Evolutionary conservation across 139 green algal species (phyloP).

Genomic region (Zygnema cylindricum): DNA sequence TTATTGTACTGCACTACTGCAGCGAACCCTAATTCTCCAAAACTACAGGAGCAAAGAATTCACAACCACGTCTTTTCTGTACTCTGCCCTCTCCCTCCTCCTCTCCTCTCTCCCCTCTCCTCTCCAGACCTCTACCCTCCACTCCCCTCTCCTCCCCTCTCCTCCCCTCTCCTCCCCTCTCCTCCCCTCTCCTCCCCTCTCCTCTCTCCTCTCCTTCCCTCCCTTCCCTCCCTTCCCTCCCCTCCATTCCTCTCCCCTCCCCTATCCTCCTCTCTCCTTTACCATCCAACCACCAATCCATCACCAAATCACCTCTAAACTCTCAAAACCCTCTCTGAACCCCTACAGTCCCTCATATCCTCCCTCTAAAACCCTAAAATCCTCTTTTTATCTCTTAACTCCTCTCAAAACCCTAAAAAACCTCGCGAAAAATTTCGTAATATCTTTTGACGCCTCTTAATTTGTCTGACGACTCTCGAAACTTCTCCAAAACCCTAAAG

Average conservation of each 20-base stretch:
- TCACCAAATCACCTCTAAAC: too few species aligned
- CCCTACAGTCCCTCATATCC: not conserved
- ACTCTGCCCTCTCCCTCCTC: not conserved
- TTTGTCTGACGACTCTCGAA: not conserved
- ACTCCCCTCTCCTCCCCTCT: not conserved
- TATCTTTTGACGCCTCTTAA: not conserved
- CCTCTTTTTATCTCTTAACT: not conserved
- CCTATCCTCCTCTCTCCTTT: not conserved
- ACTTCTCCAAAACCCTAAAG: not conserved
- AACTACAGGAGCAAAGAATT: too few species aligned
- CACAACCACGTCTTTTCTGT: too few species aligned
- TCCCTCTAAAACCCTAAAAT: too few species aligned
- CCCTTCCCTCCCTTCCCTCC: not conserved
- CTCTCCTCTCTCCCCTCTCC: not conserved
- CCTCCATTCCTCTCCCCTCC: not conserved
- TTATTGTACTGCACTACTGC: too few species aligned
- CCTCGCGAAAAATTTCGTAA: not conserved
- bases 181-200: not conserved
- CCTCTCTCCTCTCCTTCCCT: not conserved
- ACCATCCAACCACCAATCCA: conserved; percentile 7
- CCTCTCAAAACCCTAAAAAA: not conserved
- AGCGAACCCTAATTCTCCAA: too few species aligned
- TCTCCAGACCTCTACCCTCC: not conserved
- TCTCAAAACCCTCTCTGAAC: too few species aligned
- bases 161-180: not conserved